Conservation (phyloP, 352 stramenopile genomes). For the Halophytophthora batemanensis region DNA sequence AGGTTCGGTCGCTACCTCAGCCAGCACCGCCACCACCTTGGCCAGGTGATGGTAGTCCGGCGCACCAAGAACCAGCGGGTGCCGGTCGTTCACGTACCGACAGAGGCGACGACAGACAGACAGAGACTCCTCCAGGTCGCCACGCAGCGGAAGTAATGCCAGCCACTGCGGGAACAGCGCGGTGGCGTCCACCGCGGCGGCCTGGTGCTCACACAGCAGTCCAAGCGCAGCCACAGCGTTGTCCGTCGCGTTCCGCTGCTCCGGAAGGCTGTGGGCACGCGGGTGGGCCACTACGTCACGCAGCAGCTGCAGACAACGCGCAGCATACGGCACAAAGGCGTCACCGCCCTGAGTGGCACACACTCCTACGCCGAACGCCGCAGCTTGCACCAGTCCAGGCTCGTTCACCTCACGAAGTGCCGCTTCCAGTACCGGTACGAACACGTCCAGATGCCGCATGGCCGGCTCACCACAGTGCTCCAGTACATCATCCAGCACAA, state of each 20-base stretch:
- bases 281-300: constrained; percentile 54
- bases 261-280: constrained; percentile 34
- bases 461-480: constrained; percentile 63
- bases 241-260: constrained; percentile 72
- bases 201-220: constrained; percentile 69
- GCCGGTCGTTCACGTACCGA: constrained; percentile 48
- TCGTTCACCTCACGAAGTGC: constrained; percentile 58
- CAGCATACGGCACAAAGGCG: constrained; percentile 49
- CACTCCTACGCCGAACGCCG: constrained; percentile 72
- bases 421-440: constrained; percentile 64
- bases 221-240: constrained; percentile 77
- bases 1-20: constrained; percentile 40
- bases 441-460: constrained; percentile 51
- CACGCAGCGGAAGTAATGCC: constrained; percentile 61
- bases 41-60: constrained; percentile 43
- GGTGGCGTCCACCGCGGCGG: constrained; percentile 35
- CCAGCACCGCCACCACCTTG: constrained; percentile 58
- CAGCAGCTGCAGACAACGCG: constrained; percentile 51
- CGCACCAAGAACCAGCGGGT: constrained; percentile 57
- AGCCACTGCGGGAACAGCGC: constrained; percentile 73
- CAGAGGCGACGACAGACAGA: constrained; percentile 67
- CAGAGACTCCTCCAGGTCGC: constrained; percentile 74
- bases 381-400: constrained; percentile 61
- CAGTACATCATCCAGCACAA: constrained; percentile 85
- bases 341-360: constrained; percentile 53